Base-by-base conservation (phyloP, 305 asterid genomes). In the Striga hermonthica region DNA sequence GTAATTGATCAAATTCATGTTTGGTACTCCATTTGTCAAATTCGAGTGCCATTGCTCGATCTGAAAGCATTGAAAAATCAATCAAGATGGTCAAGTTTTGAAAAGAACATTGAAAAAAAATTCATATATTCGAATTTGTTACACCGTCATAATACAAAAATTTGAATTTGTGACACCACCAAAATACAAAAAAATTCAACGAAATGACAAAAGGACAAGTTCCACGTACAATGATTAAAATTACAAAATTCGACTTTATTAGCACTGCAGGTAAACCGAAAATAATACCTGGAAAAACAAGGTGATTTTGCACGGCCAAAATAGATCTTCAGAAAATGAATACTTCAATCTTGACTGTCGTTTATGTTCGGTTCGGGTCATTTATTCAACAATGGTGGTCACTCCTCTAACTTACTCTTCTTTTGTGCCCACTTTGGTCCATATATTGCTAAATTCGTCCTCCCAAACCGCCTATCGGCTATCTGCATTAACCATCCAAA, bases 401-500 rank as follows among this genome's bases (percentile, higher is more conserved):
- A 58, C 36, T 65, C 62, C 61, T 75, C 77, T 31, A 47, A 12
- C 62, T 72, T 68, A 59, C 76, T 81, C 79, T 83, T 84, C 83
- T 84, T 84, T 58, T 78, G 84, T 44, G 85, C 88, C 88, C 91
- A 83, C 59, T 71, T 77, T 52, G 96, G 96, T 72, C 96, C 95
- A 53, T 86, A 91, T 81, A 86, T 80, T 12, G 87, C 96, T 14
- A 91, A 77, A 74, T 84, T 82, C 3, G 96, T 84, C 69, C 98
- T 80, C 16, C 98, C 96, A 85, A 88, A 88, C 62, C 90, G 67
- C 73, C 96, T 78, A 77, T 86, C 96, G 75, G 96, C 84, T 78
- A 88, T 78, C 96, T 88, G 81, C 74, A 65, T 44, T 62, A 22
- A 22, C 31, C 34, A 9, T 71, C 37, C 50, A 31, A 57, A n/a